Evolutionary conservation across 768 basidiomycete genomes (phyloP), one percentile per base, ranked within the genome.

Genomic region (Lyophyllum decastes): DNA sequence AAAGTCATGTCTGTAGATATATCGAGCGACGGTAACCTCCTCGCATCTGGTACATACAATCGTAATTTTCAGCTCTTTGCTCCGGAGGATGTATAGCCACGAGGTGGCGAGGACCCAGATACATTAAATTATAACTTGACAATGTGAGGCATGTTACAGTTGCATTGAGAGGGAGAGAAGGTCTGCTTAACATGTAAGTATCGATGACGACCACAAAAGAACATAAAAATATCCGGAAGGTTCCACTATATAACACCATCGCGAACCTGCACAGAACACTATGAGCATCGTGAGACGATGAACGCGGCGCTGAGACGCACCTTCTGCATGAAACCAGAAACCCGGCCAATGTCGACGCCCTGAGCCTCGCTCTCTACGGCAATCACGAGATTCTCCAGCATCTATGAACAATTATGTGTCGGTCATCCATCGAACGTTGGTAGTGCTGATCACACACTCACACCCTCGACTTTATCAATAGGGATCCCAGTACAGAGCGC

Each of bases 1-100:
- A 98, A 98, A 73, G 95, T 98, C 59, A 99, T 98, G 97, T 93
- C 92, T 7, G 95, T 98, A 10, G 97, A 99, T 70, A 80, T 98
- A 21, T 86, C 88, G 25, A 80, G 81, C 53, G 93, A 96, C 70
- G 92, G 88, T 12, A 87, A 86, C 65, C 80, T 92, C 68, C 82
- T 97, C 44, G 95, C 88, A 4, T 90, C 90, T 5, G 95, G 95
- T 35, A 95, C 93, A 44, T 96, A 93, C 71, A 95, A 94, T 73
- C 82, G 95, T 58, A 94, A 91, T 73, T 97, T 94, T 81, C 95
- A 98, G 70, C 77, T 98, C 57, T 98, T 92, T 72, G 86, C 92
- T 8, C 88, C 90, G 3, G 93, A 94, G 63, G 87, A 84, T 66
- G 66, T 78, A 46, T 74, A 65, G 21, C 10, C 10, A 35, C 19